A percentile compares a stretch with the other conserved stretches of the same genome.
Conservation (phyloP, 495 filamentous ascomycete species). For the Parmelia sp. region DNA sequence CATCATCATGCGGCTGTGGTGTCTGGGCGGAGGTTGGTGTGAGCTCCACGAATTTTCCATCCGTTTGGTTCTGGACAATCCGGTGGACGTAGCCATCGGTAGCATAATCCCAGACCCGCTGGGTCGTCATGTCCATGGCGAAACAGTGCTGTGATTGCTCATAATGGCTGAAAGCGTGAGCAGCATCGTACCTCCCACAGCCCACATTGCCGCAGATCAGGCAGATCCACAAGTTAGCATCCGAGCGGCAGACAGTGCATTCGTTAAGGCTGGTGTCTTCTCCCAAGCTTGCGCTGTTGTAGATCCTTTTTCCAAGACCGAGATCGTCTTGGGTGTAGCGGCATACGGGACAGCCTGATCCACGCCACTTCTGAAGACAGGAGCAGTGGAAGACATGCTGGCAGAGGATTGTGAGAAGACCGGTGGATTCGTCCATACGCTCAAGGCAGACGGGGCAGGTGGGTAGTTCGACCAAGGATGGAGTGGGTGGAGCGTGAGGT, state of each 20-base stretch:
- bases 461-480: slow-evolving; percentile 80
- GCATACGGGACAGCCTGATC: slow-evolving; percentile 88
- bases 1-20: slow-evolving; percentile 27
- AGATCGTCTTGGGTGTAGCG: slow-evolving; percentile 69
- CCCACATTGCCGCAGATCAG: slow-evolving; percentile 91
- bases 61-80: slow-evolving; percentile 83
- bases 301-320: slow-evolving; percentile 29
- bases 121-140: slow-evolving; percentile 83
- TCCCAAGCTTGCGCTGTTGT: slow-evolving; percentile 12
- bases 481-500: slow-evolving; percentile 86
- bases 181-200: slow-evolving; percentile 88
- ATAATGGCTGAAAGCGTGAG: slow-evolving; percentile 91
- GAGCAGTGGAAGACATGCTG: slow-evolving; percentile 98
- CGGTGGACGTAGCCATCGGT: slow-evolving; percentile 94
- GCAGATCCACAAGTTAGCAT: slow-evolving; percentile 85
- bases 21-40: slow-evolving; percentile 41
- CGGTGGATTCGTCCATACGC: slow-evolving; percentile 96
- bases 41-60: slow-evolving; percentile 84
- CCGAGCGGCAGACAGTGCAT: slow-evolving; percentile 69
- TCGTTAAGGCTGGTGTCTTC: slow-evolving; percentile 40
- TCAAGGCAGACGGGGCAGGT: slow-evolving; percentile 96
- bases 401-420: slow-evolving; percentile 89
- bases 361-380: slow-evolving; percentile 94
- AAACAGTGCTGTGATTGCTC: slow-evolving; percentile 84
- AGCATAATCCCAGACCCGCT: slow-evolving; percentile 96